Evolutionary conservation across 768 basidiomycete species (phyloP).

Genomic region (Leccinum subtestaceum): DNA sequence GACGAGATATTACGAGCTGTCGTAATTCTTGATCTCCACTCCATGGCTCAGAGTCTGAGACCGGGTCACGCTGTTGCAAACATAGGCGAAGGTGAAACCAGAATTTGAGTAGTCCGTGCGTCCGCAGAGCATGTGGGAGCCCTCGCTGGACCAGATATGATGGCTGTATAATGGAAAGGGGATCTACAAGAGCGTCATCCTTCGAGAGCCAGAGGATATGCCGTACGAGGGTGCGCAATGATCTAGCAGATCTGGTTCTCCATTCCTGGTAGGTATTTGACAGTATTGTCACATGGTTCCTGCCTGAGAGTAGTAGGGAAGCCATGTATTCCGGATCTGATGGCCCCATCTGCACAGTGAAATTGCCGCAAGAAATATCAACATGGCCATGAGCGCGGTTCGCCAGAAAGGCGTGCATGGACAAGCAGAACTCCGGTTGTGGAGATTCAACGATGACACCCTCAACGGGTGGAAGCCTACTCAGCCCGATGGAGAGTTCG

Average conservation of each 20-base stretch:
- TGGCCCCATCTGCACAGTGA: conserved; percentile 28
- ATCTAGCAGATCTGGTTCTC: conserved; percentile 27
- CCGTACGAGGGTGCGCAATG: conserved; percentile 40
- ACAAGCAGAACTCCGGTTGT: conserved; percentile 22
- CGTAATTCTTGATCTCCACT: conserved; percentile 32
- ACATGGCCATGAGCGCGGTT: conserved; percentile 6
- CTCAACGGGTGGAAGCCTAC: conserved; percentile 3
- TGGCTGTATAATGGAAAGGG: conserved; percentile 79
- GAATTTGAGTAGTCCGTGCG: conserved; percentile 69
- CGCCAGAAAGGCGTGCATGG: conserved; percentile 19
- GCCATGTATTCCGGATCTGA: conserved; percentile 30
- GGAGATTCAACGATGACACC: conserved; percentile 1
- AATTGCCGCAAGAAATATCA: conserved; percentile 21
- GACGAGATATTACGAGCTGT: conserved; percentile 38
- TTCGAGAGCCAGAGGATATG: conserved; percentile 50
- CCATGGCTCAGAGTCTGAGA: conserved; percentile 5
- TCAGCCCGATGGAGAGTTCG: conserved; percentile 17
- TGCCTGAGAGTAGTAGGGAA: conserved; percentile 13
- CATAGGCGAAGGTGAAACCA: conserved; percentile 66
- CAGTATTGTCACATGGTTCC: conserved; percentile 13
- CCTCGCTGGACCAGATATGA: conserved; percentile 82
- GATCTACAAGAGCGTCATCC: conserved; percentile 57
- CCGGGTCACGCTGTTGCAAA: conserved; percentile 47
- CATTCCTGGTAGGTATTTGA: conserved; percentile 28
- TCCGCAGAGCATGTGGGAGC: conserved; percentile 61